Conservation (phyloP, 305 asterid species). For the Rubia tinctorum region DNA sequence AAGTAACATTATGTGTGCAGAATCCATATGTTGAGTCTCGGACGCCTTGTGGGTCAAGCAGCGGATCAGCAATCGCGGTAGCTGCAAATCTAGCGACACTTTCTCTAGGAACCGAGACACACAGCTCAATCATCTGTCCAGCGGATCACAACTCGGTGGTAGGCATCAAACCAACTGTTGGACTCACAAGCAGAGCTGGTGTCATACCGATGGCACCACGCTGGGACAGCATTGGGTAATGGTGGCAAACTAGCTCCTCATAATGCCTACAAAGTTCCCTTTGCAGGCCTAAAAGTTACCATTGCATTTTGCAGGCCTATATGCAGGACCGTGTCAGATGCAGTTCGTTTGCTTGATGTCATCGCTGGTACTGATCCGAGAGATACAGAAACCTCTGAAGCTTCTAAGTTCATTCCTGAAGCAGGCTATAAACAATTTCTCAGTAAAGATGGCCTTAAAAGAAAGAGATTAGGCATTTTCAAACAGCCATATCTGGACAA, state of each 20-base stretch:
- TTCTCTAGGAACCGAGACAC: conserved; percentile 26
- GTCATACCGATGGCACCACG: conserved; percentile 23
- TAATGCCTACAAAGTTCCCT: neutral
- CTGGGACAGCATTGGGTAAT: conserved; percentile 24
- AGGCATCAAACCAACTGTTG: conserved; percentile 23
- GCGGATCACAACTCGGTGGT: conserved; percentile 24
- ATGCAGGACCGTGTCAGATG: conserved; percentile 21
- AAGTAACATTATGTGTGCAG: conserved; percentile 2
- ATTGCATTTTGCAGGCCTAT: conserved; percentile 11
- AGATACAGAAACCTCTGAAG: conserved; percentile 18
- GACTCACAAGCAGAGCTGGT: conserved; percentile 27
- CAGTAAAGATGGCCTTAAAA: neutral
- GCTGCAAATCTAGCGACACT: conserved; percentile 27
- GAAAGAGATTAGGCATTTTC: conserved; percentile 20
- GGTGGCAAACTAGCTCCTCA: neutral
- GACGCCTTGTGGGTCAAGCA: conserved; percentile 24
- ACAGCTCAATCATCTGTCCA: conserved; percentile 28
- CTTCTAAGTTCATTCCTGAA: conserved; percentile 13
- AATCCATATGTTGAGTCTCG: conserved; percentile 22
- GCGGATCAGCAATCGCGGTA: conserved; percentile 24
- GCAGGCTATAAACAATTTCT: conserved; percentile 23
- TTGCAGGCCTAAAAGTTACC: neutral
- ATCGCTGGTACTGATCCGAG: conserved; percentile 16
- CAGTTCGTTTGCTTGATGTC: conserved; percentile 9
- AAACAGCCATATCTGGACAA: conserved; percentile 20